Base-by-base conservation (phyloP, 2,329 filamentous ascomycete genomes). In the Neodidymelliopsis sp. region DNA sequence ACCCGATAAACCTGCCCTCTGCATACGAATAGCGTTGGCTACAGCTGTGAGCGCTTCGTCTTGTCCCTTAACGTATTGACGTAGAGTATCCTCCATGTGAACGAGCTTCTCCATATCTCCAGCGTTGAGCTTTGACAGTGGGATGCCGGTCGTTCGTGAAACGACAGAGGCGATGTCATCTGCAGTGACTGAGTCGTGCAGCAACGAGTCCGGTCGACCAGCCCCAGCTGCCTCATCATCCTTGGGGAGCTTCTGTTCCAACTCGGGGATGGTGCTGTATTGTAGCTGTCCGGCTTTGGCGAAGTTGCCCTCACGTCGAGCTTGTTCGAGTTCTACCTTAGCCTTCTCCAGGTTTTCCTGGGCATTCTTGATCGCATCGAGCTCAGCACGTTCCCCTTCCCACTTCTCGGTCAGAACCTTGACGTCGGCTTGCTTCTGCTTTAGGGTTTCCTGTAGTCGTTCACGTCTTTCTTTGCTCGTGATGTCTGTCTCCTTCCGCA, bases 141-240 rank as follows among this genome's bases (percentile, higher is more conserved):
- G 94, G 52, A 97, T 97, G 20, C 94, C 93, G 0, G 94, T 97
- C 20, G 91, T 88, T 43, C 91, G 84, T 2, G 91, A 94, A 4
- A 97, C 94, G 1, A 99, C 93, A 29, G 84, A 85, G 45, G 91
- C 92, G 64, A 99, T 97, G 63, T 99, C 94, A 63, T 97, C 93
- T 1, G 91, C 83, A 0, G 89, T 96, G n/a, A 99, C 94, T 0
- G 90, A 89, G 70, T 99, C 94, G 68, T 97, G 93, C 20, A 97
- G 86, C 11, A 97, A 78, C 2, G 83, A 83, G 48, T 86, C 79
- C 6, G 68, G 54, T 24, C 59, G 68, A 20, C 57, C 62, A n/a
- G 53, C 59, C 19, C 58, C 54, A 4, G 57, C 48, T 0, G 59
- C 44, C 4, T 68, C 84, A 75, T 81, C 79, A 42, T 97, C 92